These are phyloP conservation scores for Crotalaria pallida DNA, from an alignment of 306 rosid genomes.

Conservation along the genomic window DNA sequence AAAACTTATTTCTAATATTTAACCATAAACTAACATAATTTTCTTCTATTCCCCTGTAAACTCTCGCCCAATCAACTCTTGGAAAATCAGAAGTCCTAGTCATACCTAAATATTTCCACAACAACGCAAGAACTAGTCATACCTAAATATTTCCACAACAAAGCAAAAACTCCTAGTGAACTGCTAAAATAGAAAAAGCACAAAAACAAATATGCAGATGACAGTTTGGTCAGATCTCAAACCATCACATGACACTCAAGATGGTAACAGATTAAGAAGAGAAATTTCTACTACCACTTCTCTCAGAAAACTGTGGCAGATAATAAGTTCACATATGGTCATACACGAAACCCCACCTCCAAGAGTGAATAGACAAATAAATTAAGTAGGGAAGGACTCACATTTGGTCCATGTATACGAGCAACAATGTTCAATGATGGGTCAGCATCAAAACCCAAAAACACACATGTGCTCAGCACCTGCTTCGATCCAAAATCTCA, in stretches of 20 bases:
- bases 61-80: slow-evolving; percentile 6
- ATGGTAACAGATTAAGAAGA: not conserved
- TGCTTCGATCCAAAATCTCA: slow-evolving; percentile 26
- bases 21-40: not conserved
- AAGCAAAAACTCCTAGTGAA: not conserved
- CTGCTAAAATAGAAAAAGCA: not conserved
- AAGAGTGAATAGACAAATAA: slow-evolving; percentile 11
- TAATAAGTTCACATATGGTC: not conserved
- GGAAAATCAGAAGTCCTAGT: not conserved
- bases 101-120: not conserved
- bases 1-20: not conserved
- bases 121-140: too few species aligned
- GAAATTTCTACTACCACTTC: slow-evolving; percentile 11
- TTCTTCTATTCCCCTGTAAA: not conserved
- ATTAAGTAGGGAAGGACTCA: slow-evolving; percentile 37
- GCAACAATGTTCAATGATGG: slow-evolving; percentile 74
- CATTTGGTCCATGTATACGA: slow-evolving; percentile 93
- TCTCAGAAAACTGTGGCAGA: not conserved
- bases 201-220: slow-evolving; percentile 4
- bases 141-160: not conserved
- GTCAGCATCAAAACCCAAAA: slow-evolving; percentile 84
- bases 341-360: slow-evolving; percentile 2
- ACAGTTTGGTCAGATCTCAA: not conserved
- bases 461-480: slow-evolving; percentile 53
- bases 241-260: slow-evolving; percentile 15